Evolutionary conservation across 2,329 filamentous ascomycete species (phyloP).

Genomic region (Graphium sp.): DNA sequence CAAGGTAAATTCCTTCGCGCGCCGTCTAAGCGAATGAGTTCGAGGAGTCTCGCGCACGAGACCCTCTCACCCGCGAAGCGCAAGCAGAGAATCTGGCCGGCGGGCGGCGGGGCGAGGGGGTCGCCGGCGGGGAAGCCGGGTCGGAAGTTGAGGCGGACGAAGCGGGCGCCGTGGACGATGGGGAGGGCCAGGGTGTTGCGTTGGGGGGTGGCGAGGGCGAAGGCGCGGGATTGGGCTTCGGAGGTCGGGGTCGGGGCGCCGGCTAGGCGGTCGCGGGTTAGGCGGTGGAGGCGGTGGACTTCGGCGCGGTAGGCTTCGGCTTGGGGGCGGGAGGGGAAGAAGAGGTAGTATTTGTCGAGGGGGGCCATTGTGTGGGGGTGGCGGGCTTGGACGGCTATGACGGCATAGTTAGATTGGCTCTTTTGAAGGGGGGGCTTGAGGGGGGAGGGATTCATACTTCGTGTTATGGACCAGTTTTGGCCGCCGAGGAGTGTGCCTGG

Average conservation of each 20-base stretch:
- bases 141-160: constrained; percentile 5
- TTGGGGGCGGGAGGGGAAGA: constrained; percentile 44
- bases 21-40: constrained; percentile 24
- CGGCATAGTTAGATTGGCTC: constrained; percentile 5
- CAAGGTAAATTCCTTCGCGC: constrained; percentile 13
- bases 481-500: constrained; percentile 47
- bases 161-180: constrained; percentile 4
- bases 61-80: constrained; percentile 15
- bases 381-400: constrained; percentile 44
- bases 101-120: constrained; percentile 5
- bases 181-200: constrained; percentile 5
- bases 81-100: constrained; percentile 12
- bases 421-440: constrained; percentile 4
- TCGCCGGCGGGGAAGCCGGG: constrained; percentile 2
- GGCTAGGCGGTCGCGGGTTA: constrained; percentile 24
- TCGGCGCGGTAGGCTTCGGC: constrained; percentile 40
- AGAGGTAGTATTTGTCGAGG: constrained; percentile 48
- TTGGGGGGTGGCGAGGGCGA: constrained; percentile 5
- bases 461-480: constrained; percentile 47
- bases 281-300: constrained; percentile 15
- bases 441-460: constrained; percentile 19
- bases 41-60: constrained; percentile 12
- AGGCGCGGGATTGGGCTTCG: constrained; percentile 5
- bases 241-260: constrained; percentile 4
- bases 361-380: constrained; percentile 46